Base-by-base conservation (phyloP, 768 basidiomycete species). In the Pleurotus ostreatus region DNA sequence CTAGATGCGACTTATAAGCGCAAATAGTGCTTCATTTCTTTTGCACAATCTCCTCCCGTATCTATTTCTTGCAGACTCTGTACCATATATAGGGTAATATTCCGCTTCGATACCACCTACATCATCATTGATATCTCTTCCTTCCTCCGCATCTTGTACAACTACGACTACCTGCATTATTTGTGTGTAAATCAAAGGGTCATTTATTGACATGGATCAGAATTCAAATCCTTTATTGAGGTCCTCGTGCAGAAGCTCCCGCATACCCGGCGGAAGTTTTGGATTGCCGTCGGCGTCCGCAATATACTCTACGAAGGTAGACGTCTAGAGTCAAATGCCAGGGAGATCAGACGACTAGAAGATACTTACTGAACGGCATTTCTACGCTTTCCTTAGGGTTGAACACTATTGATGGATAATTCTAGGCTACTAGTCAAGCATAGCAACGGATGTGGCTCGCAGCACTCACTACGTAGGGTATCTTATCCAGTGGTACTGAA, bases 331-430 rank as follows among this genome's bases (percentile, higher is more conserved):
- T 15, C 41, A 48, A 55, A 18, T 46, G 41, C 12, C 25, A 6
- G 13, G 16, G 9, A 9, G 22, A 55, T 38, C 9, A 20, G 37
- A 41, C 20, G 26, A 41, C 30, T 25, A 12, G 39, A 52, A 22
- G 34, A 7, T 18, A 81, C 89, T 66, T 62, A 91, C 93, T 76
- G 77, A 99, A 99, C 0, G 97, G 97, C 97, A 99, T 99, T 72
- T 98, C 94, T 4, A 98, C 93, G 44, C 89, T 89, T 69, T 99
- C 97, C 62, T 84, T 86, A 3, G 81, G 68, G 63, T 89, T 90
- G 77, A 98, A 98, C 15, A 62, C 72, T 65, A 99, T 96, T 0
- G 94, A 96, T 0, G 97, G 97, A 69, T 84, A 84, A 63, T 94
- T 89, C 92, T 96, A 20, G 6, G 11, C 6, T 23, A 15, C 16